Conservation (phyloP, 257 asterid genomes). For the Solanum virginianum region DNA sequence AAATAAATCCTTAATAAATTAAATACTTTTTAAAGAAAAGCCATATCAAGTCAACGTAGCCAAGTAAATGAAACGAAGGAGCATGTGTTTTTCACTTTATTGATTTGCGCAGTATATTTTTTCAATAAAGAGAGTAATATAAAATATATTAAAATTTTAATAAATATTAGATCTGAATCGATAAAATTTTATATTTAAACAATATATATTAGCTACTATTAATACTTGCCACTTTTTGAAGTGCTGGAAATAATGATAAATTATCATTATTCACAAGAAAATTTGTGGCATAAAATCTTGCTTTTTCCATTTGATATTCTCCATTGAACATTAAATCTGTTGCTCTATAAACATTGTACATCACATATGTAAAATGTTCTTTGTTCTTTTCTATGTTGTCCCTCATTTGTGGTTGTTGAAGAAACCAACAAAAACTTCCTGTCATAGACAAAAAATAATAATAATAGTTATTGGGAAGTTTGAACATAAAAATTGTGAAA, state of each 20-base stretch:
- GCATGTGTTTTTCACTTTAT: too few species aligned
- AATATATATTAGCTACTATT: background rate
- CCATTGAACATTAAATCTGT: constrained; percentile 29
- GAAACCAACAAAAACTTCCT: constrained; percentile 56
- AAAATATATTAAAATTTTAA: background rate
- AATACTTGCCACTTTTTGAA: constrained; percentile 22
- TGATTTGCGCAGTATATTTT: too few species aligned
- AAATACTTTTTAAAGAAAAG: too few species aligned
- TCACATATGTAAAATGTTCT: constrained; percentile 9
- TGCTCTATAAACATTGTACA: constrained; percentile 40
- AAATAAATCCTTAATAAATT: too few species aligned
- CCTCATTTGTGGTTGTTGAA: constrained; percentile 9
- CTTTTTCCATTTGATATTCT: constrained; percentile 31
- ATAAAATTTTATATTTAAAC: background rate
- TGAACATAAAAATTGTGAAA: background rate
- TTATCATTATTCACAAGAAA: constrained; percentile 12
- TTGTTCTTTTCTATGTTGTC: constrained; percentile 19
- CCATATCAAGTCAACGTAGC: too few species aligned
- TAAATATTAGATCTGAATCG: background rate
- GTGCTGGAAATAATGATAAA: constrained; percentile 14
- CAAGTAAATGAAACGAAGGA: too few species aligned
- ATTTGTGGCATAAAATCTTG: constrained; percentile 23
- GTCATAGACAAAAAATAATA: background rate
- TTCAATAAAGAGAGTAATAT: too few species aligned
- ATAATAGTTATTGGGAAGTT: background rate